Evolutionary conservation across 108 stramenopile species (phyloP).

Genomic region (Asterionellopsis glacialis): DNA sequence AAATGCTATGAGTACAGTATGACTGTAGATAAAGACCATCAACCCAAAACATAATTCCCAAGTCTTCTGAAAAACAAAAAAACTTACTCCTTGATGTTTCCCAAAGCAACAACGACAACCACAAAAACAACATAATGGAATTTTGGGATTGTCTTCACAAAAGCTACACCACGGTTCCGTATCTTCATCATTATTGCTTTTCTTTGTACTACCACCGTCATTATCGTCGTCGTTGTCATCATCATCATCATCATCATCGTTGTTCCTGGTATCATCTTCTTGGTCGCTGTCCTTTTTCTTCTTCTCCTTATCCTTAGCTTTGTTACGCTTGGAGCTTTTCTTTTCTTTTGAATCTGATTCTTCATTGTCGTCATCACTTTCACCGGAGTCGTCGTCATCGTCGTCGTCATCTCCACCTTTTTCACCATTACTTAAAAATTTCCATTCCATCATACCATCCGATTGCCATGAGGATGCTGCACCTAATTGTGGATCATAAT

Average conservation of each 20-base stretch:
- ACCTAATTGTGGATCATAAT: slow-evolving; percentile 48
- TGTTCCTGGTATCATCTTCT: background rate
- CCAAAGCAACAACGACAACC: slow-evolving; percentile 80
- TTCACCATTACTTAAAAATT: background rate
- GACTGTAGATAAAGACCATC: slow-evolving; percentile 4
- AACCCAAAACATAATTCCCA: background rate
- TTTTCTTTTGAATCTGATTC: too few relatives aligned
- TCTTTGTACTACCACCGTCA: slow-evolving; percentile 2
- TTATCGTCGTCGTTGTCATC: background rate
- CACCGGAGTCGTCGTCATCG: background rate
- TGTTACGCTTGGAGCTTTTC: background rate
- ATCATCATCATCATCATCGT: background rate
- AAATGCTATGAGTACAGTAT: slow-evolving; percentile 18
- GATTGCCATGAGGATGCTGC: slow-evolving; percentile 51
- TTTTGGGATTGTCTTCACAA: slow-evolving; percentile 59
- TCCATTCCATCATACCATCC: slow-evolving; percentile 22
- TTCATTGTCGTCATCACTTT: too few relatives aligned
- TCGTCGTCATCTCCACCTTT: slow-evolving; percentile 2
- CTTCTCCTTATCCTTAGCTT: slow-evolving; percentile 3
- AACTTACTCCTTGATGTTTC: slow-evolving; percentile 62
- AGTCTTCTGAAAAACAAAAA: slow-evolving; percentile 9
- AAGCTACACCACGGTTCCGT: slow-evolving; percentile 31
- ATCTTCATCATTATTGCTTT: background rate
- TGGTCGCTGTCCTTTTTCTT: background rate
- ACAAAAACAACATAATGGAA: slow-evolving; percentile 77